Evolutionary conservation across 2,329 filamentous ascomycete species (phyloP), one percentile per base, ranked within the genome.

Genomic region (Dendrostoma leiphaemia): DNA sequence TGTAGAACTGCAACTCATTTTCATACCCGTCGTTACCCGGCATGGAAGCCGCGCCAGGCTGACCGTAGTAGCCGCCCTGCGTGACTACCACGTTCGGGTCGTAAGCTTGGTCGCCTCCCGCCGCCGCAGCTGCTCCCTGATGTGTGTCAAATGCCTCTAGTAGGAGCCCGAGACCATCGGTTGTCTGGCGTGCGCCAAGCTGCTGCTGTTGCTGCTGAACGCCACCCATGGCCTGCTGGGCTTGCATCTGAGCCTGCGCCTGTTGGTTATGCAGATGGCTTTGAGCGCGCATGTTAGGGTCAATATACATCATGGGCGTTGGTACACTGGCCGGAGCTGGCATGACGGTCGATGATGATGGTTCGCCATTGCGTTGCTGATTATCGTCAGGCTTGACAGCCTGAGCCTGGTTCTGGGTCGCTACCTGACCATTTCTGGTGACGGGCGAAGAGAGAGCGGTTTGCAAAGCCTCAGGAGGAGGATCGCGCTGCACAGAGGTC

Each of bases 161-260:
- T 7, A 76, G 65, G 63, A 78, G 70, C 21, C 69, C 68, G 24
- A 77, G 65, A 1, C 71, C 69, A 34, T 74, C 67, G 12, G 64
- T 66, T 13, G 65, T 53, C 37, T 38, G 62, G 57, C 32, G 65
- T 51, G 19, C 60, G 2, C 50, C 54, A n/a, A 57, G 49, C 44
- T 57, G 62, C 48, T 61, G 64, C n/a, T 53, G 48, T 48, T 61
- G 64, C n/a, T 54, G 48, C 24, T 51, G 53, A 46, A 60, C 48
- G 6, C 59, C 60, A 8, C 59, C 59, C 31, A 63, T 60, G 13
- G 60, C 55, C 19, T 52, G 51, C 15, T 57, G 60, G 5, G 50
- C 61, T 19, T 62, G 61, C 26, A 56, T 61, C 48, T 49, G 63
- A 19, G 50, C 58, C 35, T 48, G 59, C 19, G 56, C 57, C 34